Evolutionary conservation across 208 protist species (phyloP), one percentile per base, ranked within the genome.

Genomic region (Leptomonas pyrrhocoris): DNA sequence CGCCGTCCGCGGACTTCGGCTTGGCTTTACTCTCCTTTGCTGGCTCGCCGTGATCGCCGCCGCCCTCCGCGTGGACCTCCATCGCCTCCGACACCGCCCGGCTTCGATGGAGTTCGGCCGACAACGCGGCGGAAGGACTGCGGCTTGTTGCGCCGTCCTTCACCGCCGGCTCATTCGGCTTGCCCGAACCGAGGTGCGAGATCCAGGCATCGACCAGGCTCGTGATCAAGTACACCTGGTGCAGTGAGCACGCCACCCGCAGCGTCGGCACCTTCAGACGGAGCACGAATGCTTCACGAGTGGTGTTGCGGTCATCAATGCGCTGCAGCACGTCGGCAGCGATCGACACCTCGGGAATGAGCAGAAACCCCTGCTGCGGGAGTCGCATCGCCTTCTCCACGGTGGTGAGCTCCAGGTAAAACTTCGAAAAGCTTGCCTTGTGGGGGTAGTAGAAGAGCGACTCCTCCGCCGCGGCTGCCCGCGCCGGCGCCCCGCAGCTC

Each of bases 381-480:
- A 63, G 66, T 48, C 61, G 61, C 68, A 96, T 72, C 27, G 86
- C 81, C 60, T 60, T 73, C 63, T 81, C 80, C 38, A 96, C 50
- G 8, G 88, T 90, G 6, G 86, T 91, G 48, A 96, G 57, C 61
- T 93, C 88, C 25, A 94, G 74, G 72, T 85, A 96, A 51, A 94
- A 88, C 73, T 88, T 81, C 43, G 80, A 75, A 73, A 93, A 88
- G 19, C 55, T 79, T 1, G 91, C 91, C 49, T 66, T 79, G 73
- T 86, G 90, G 55, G 70, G 79, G 68, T 94, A 91, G 78, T 96
- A 94, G 25, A 86, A 66, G 57, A 83, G 58, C 30, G 88, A 81
- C 68, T 93, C 88, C 55, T 71, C 73, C n/a, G 54, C 77, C 7
- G 64, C 73, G 11, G 56, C 53, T 5, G 25, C 46, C 21, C 30